phyloP scores from a whole-genome alignment of 2,329 filamentous ascomycete species.

The Westerdykella ornata region DNA sequence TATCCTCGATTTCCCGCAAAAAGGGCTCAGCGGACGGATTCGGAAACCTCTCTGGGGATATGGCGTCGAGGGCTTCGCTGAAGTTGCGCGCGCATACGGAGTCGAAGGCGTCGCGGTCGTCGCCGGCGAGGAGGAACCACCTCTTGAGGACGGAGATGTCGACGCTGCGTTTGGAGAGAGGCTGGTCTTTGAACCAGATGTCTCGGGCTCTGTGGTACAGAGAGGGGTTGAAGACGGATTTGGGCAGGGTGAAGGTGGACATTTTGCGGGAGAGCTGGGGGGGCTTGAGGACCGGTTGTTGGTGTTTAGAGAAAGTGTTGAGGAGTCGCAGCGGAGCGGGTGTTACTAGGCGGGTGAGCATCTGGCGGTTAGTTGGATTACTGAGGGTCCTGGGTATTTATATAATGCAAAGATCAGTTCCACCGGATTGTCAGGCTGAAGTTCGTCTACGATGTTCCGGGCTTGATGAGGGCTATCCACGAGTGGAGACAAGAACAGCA shows the following conservation, averaged over 20 bases:
- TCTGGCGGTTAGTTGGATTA: no score
- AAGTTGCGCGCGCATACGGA: conserved; percentile 30
- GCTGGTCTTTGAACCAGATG: conserved; percentile 37
- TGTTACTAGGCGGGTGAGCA: no score
- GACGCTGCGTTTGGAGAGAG: conserved; percentile 17
- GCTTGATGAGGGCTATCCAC: no score
- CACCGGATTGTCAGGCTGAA: no score
- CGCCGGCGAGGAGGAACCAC: conserved; percentile 36
- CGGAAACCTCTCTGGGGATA: conserved; percentile 31
- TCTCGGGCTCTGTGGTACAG: conserved; percentile 34
- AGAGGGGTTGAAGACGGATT: conserved; percentile 35
- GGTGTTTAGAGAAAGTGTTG: not conserved
- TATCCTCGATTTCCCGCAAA: conserved; percentile 25
- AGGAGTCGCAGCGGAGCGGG: no score
- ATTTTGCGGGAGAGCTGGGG: conserved; percentile 8
- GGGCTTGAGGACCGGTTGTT: not conserved
- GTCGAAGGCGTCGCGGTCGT: conserved; percentile 36
- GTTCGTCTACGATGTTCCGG: no score
- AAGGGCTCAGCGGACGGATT: conserved; percentile 36
- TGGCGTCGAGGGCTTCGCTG: conserved; percentile 31
- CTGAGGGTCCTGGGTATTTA: no score
- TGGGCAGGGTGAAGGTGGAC: conserved; percentile 35
- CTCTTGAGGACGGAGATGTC: conserved; percentile 21
- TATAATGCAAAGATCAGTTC: no score
- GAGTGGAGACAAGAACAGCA: no score